Conservation (phyloP, 371 early-diverging fungal species). For the Mortierella sp. region DNA sequence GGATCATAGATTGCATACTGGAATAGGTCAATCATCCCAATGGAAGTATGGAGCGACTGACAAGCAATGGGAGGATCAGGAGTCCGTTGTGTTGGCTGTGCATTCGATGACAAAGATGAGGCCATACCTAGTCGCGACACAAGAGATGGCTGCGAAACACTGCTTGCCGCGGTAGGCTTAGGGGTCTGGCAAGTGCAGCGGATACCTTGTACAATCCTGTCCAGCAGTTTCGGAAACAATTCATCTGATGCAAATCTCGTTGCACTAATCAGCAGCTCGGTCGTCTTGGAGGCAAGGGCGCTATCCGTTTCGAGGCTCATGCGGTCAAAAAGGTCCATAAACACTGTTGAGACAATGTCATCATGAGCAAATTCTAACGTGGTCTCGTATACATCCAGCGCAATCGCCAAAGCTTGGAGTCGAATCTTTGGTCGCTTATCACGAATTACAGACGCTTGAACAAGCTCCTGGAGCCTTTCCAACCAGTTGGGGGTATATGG, state of each 20-base stretch:
- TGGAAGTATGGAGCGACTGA: conserved; percentile 39
- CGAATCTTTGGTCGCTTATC: conserved; percentile 55
- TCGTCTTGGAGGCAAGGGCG: conserved; percentile 58
- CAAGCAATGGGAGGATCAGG: conserved; percentile 22
- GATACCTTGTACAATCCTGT: conserved; percentile 55
- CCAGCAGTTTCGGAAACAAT: conserved; percentile 60
- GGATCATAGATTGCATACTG: conserved; percentile 53
- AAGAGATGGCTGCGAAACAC: conserved; percentile 22
- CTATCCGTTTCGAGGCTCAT: conserved; percentile 63
- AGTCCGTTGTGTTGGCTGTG: conserved; percentile 1
- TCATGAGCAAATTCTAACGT: conserved; percentile 68
- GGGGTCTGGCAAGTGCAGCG: conserved; percentile 55
- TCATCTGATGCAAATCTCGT: conserved; percentile 53
- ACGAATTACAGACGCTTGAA: conserved; percentile 65
- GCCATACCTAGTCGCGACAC: conserved; percentile 45
- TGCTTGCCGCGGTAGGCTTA: conserved; percentile 21
- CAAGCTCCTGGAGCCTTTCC: conserved; percentile 61
- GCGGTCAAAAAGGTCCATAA: conserved; percentile 67
- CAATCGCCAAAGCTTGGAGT: conserved; percentile 63
- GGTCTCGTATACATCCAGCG: conserved; percentile 64
- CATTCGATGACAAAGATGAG: conserved; percentile 29
- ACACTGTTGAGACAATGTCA: conserved; percentile 58
- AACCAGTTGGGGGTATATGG: conserved; percentile 75
- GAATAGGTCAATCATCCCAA: conserved; percentile 51
- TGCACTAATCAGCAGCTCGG: conserved; percentile 60